Percentiles rank a stretch among this genome's conserved stretches.
These are phyloP conservation scores for Afroboletus lepidellus DNA, from an alignment of 1,284 basidiomycete genomes.

Conservation along the genomic window DNA sequence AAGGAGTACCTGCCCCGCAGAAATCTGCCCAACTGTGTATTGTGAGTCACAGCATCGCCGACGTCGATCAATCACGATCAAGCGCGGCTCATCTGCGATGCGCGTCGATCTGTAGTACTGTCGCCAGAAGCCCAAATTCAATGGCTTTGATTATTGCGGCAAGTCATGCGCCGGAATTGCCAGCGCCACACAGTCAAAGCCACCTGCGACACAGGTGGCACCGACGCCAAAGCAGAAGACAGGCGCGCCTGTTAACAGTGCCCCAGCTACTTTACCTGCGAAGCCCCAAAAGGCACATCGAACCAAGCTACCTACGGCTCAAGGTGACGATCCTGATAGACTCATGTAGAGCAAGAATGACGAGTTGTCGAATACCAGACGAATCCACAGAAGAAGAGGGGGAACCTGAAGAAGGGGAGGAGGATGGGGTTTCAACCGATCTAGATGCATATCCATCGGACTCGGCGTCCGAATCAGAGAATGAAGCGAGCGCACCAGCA, in stretches of 20 bases:
- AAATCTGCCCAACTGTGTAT: conserved; percentile 24
- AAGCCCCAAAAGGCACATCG: conserved; percentile 15
- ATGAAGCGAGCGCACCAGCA: conserved; percentile 12
- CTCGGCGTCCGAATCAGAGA: conserved; percentile 26
- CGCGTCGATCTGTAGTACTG: conserved; percentile 30
- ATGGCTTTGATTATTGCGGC: conserved; percentile 34
- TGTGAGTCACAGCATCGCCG: conserved; percentile 24
- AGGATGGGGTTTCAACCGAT: conserved; percentile 24
- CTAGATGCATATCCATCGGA: conserved; percentile 36
- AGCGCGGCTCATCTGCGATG: conserved; percentile 20
- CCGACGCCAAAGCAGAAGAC: conserved; percentile 22
- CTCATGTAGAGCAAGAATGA: conserved; percentile 14
- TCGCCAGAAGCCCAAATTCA: conserved; percentile 36
- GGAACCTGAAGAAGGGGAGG: conserved; percentile 20
- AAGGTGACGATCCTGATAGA: conserved; percentile 25
- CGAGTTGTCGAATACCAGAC: conserved; percentile 12
- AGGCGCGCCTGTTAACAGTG: conserved; percentile 9
- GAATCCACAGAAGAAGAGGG: conserved; percentile 30
- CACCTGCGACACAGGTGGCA: conserved; percentile 10
- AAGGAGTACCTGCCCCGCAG: conserved; percentile 12
- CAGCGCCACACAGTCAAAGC: conserved; percentile 15
- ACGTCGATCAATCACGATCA: conserved; percentile 32
- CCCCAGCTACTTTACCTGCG: background rate
- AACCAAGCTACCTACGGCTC: conserved; percentile 14
- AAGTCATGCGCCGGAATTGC: conserved; percentile 33